Evolutionary conservation across 257 asterid species (phyloP), one percentile per base, ranked within the genome.

Genomic region (Solanum corneliomulleri): DNA sequence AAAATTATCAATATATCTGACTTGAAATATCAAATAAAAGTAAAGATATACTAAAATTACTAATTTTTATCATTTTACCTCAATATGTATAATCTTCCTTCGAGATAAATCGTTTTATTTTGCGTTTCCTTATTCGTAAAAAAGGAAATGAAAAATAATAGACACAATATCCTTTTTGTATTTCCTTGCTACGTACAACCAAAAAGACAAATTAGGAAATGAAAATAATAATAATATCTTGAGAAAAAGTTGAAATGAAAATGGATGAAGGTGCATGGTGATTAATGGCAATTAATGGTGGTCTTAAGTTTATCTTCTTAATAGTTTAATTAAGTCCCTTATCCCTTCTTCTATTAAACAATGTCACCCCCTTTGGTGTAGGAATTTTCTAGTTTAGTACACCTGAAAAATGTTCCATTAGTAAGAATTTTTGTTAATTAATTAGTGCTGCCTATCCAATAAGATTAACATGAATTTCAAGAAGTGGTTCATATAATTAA

Each of bases 381-480:
- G 69, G 69, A 49, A 49, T 81, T 81, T 81, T 81, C 85, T 49
- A 29, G 85, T 49, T 81, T 81, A 64, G 35, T 11, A 81, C 85
- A 81, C 45, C 85, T 81, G 85, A 49, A 81, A 80, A 81, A 81
- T 81, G 85, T 81, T 81, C 85, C 85, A 81, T 81, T 81, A 49
- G 69, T 31, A 29, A 47, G 20, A 29, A 31, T 1, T 52, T 47
- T 49, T 29, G 18, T 27, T 29, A 29, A 29, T 81, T 81, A 16
- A 81, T 49, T 81, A 49, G 44, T 47, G 85, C 85, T 49, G 85
- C 27, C 69, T 81, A 49, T 81, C 85, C 85, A 81, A 81, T 81
- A 47, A 41, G 66, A 80, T 20, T 49, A 7, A 81, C 9, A 49
- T 81, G 69, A 47, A 81, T 49, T 49, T 20, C 69, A 81, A 29